Evolutionary conservation across 169 alveolate species (phyloP).

Genomic region (Babesia gibsoni): DNA sequence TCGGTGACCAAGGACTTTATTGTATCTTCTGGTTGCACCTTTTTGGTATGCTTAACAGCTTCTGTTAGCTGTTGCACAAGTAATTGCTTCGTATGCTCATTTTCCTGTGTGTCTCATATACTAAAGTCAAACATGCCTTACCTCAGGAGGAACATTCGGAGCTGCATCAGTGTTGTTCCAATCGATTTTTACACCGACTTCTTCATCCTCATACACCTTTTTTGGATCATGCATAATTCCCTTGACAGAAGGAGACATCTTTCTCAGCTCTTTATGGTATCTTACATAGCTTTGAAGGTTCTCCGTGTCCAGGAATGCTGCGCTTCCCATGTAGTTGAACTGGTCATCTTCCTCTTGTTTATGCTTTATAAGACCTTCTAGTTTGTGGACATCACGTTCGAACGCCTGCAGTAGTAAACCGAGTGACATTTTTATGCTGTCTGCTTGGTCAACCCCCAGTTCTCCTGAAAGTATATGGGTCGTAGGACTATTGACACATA

Average conservation of each 20-base stretch:
- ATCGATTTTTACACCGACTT: slow-evolving; percentile 30
- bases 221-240: not conserved
- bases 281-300: slow-evolving; percentile 42
- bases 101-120: not conserved
- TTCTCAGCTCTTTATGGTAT: slow-evolving; percentile 29
- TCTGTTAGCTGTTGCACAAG: slow-evolving; percentile 15
- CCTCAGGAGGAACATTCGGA: slow-evolving; percentile 25
- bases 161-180: slow-evolving; percentile 18
- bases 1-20: slow-evolving; percentile 21
- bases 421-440: slow-evolving; percentile 3
- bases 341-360: not conserved
- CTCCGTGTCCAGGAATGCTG: slow-evolving; percentile 20
- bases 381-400: slow-evolving; percentile 36
- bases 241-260: not conserved
- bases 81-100: slow-evolving; percentile 10
- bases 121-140: not conserved
- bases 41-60: slow-evolving; percentile 12
- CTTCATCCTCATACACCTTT: slow-evolving; percentile 11
- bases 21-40: slow-evolving; percentile 39
- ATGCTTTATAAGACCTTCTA: slow-evolving; percentile 27
- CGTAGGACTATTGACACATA: slow-evolving; percentile 36
- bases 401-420: slow-evolving; percentile 15
- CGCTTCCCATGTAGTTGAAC: slow-evolving; percentile 40
- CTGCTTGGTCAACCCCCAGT: slow-evolving; percentile 13
- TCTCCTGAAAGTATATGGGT: slow-evolving; percentile 29